These are phyloP conservation scores for Paraphoma chrysanthemicola DNA, from an alignment of 2,329 filamentous ascomycete genomes.

Conservation along the genomic window DNA sequence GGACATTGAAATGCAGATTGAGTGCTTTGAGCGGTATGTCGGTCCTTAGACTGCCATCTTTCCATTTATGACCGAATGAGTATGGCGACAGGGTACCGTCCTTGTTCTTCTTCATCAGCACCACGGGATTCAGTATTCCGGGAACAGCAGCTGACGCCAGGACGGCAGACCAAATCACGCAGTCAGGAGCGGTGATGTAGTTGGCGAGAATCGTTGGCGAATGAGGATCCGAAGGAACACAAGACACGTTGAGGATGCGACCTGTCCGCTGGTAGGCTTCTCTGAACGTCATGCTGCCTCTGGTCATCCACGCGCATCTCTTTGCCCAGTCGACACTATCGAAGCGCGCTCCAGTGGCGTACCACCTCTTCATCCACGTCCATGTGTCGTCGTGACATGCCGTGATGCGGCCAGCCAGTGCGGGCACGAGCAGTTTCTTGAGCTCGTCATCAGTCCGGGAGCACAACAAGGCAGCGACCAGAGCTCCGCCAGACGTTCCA, in stretches of 20 bases:
- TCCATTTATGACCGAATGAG: constrained; percentile 99
- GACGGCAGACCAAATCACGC: constrained; percentile 97
- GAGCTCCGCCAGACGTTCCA: constrained; percentile 90
- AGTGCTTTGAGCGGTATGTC: constrained; percentile 94
- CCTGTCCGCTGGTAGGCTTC: constrained; percentile 95
- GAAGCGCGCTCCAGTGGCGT: constrained; percentile 89
- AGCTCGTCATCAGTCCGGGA: constrained; percentile 93
- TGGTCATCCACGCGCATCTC: constrained; percentile 86
- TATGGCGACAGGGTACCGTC: constrained; percentile 84
- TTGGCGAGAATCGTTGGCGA: constrained; percentile 92
- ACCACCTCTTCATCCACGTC: constrained; percentile 85
- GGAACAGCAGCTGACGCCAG: constrained; percentile 94
- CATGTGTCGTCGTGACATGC: constrained; percentile 81
- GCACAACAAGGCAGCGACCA: constrained; percentile 85
- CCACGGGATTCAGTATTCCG: constrained; percentile 92
- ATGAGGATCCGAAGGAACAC: constrained; percentile 94
- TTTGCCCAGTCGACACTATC: constrained; percentile 92
- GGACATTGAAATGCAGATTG: constrained; percentile 97
- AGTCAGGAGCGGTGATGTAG: constrained; percentile 93
- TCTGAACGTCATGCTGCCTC: constrained; percentile 89
- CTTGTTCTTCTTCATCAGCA: constrained; percentile 84
- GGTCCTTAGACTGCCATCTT: constrained; percentile 91
- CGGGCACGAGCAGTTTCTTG: constrained; percentile 82
- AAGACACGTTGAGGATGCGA: constrained; percentile 92
- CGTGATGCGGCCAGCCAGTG: constrained; percentile 82